Evolutionary conservation across 768 basidiomycete species (phyloP).

Genomic region (Naganishia randhawae): DNA sequence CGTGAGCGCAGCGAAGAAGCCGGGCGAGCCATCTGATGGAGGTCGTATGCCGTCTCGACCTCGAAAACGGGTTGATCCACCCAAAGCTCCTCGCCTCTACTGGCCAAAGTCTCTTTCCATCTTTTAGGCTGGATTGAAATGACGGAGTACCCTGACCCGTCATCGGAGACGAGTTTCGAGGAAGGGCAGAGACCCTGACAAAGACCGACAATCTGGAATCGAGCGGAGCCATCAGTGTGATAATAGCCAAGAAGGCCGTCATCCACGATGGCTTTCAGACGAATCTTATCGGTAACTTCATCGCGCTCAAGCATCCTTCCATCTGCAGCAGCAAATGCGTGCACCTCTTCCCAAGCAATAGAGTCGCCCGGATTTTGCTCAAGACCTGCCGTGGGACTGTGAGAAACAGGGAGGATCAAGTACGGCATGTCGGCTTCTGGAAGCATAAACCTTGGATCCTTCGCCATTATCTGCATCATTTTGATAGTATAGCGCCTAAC

Average conservation of each 20-base stretch:
- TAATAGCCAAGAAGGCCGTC: conserved; percentile 19
- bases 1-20: conserved; percentile 4
- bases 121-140: neutral
- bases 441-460: neutral
- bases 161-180: neutral
- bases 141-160: neutral
- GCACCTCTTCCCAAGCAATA: conserved; percentile 6
- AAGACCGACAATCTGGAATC: conserved; percentile 12
- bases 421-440: conserved; percentile 7
- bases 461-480: conserved; percentile 9
- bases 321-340: neutral
- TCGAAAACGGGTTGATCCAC: conserved; percentile 13
- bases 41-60: neutral
- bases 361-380: neutral
- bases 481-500: neutral
- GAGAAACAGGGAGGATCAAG: neutral
- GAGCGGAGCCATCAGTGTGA: conserved; percentile 18
- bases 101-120: neutral
- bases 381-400: neutral
- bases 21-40: neutral
- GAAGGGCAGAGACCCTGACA: neutral
- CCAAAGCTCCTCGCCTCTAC: neutral
- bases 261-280: conserved; percentile 9
- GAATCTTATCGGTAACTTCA: conserved; percentile 12
- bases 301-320: neutral